Evolutionary conservation across 2,329 filamentous ascomycete genomes (phyloP), one percentile per base, ranked within the genome.

Genomic region (Pseudogymnoascus destructans): DNA sequence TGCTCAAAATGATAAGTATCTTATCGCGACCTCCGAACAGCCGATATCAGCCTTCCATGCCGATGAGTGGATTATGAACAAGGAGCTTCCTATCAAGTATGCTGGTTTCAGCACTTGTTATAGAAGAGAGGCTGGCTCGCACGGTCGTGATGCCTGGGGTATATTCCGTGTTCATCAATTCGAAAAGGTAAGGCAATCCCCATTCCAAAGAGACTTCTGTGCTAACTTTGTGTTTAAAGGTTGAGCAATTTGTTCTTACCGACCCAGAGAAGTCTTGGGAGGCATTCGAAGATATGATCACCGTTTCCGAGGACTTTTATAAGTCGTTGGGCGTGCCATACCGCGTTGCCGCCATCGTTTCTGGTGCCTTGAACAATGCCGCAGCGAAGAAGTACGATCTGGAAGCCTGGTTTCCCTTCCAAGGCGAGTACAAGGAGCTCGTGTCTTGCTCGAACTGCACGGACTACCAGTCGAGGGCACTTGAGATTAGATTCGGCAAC

Each of bases 121-220:
- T 77, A 82, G 93, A 65, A 91, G 95, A 74, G 93, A 98, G 72
- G 93, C 93, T 38, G 93, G 93, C 58, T 85, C 88, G 17, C 92
- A 93, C 69, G 86, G 90, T 27, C 87, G 89, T 70, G 90, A 98
- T 71, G 92, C 92, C 1, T 98, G 93, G 93, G 93, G 93, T 59
- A 89, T 97, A 62, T 98, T 96, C 80, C 86, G 93, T 63, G 91
- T 97, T 25, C 93, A 98, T 72, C 92, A 98, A 72, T 98, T 97
- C 68, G 92, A 97, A 72, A 96, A 95, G 80, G 85, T 82, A 63
- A 63, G 67, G 57, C 9, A 56, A 2, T 10, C 52, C 33, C 27
- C 52, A 9, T 42, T 21, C 32, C 11, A 17, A 19, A 30, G 25
- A 30, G 25, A 52, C 19, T 15, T 8, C 23, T 30, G 23, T 52